Conservation (phyloP, 1,284 basidiomycete genomes). For the Tausonia pullulans region DNA sequence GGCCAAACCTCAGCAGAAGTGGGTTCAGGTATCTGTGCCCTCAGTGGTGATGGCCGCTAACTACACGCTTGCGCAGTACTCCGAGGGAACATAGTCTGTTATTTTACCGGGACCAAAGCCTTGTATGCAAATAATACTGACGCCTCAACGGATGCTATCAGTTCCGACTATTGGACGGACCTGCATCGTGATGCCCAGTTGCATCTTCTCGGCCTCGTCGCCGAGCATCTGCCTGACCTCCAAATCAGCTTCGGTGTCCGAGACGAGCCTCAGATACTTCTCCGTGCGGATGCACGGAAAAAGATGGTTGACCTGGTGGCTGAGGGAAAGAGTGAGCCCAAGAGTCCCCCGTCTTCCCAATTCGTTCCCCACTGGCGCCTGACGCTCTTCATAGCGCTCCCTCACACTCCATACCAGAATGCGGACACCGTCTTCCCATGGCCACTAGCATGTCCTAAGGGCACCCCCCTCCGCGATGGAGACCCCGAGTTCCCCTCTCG, state of each 20-base stretch:
- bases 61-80: background rate
- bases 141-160: background rate
- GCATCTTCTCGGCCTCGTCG: constrained; percentile 3
- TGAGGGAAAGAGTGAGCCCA: background rate
- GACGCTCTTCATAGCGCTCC: background rate
- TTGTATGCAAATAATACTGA: background rate
- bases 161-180: constrained; percentile 14
- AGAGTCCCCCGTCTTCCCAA: background rate
- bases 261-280: constrained; percentile 15
- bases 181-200: constrained; percentile 9
- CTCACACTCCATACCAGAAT: no score
- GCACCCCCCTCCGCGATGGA: constrained; percentile 10
- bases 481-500: background rate
- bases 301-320: background rate
- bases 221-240: constrained; percentile 6
- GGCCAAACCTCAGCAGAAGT: background rate
- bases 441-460: constrained; percentile 1
- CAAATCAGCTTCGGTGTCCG: constrained; percentile 12
- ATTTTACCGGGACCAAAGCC: background rate
- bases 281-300: background rate
- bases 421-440: constrained; percentile 2
- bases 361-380: background rate
- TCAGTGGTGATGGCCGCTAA: no score
- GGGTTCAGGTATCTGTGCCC: background rate
- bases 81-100: background rate